Base-by-base conservation (phyloP, 2,329 filamentous ascomycete species). In the Monosporascus sp. region DNA sequence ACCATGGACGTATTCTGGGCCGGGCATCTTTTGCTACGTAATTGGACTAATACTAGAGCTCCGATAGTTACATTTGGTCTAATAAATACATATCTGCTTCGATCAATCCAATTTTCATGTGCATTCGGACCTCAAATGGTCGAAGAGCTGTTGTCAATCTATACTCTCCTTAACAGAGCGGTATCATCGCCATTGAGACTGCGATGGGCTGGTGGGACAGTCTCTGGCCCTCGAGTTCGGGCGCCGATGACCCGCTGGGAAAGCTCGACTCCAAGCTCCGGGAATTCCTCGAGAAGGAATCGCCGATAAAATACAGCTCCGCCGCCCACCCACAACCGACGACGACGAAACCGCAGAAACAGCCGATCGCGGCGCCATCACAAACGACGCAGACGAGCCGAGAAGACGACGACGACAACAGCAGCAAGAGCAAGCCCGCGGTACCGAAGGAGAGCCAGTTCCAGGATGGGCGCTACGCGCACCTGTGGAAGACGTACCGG, bases 401-500 rank as follows among this genome's bases (percentile, higher is more conserved):
- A 48, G 35, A 49, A 26, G 47, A 51, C 11, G 49, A 59, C 2
- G 20, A 22, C 20, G 20, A 22, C 20, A 22, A 22, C 20, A 22
- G 3, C 20, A 22, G 3, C 20, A 8, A 54, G 7, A 50, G 44
- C 7, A 58, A 57, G 31, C 55, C 68, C 3, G 31, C 45, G 3
- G 76, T 82, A 6, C 81, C 81, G 1, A 62, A 65, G 1, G 73
- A 78, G 58, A 82, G 78, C 60, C 70, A 82, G 24, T 85, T 77
- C 66, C 79, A 75, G 52, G 81, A 85, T 64, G 81, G 81, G n/a
- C 78, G 81, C 45, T 85, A 85, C 72, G 91, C 92, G 52, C 82
- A 97, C 68, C 78, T 99, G 35, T 99, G 94, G 94, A 93, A 91
- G 72, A 90, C 82, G 54, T 99, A 99, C 78, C 81, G 81, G 54